These are phyloP conservation scores for Phytophthora syringae DNA, from an alignment of 352 stramenopile species.

Conservation along the genomic window DNA sequence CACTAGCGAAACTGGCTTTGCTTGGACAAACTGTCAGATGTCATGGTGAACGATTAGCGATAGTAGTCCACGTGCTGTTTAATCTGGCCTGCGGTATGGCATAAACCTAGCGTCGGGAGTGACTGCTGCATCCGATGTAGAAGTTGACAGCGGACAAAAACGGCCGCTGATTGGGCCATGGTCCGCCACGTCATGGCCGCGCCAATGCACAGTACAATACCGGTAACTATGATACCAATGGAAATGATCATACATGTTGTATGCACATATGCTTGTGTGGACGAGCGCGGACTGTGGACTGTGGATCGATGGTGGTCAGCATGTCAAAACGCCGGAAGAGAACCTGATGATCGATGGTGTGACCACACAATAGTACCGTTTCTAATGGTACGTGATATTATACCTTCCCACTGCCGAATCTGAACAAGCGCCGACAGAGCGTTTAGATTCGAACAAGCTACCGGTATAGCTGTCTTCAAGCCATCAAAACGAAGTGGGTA, in stretches of 20 bases:
- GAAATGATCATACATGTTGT: no score
- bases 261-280: no score
- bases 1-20: slow-evolving; percentile 5
- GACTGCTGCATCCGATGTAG: neutral
- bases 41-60: neutral
- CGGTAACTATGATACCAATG: no score
- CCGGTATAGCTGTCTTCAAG: no score
- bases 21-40: neutral
- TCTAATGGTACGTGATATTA: neutral
- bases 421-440: neutral
- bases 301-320: no score
- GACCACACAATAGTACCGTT: slow-evolving; percentile 6
- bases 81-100: neutral
- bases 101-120: slow-evolving; percentile 1
- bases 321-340: no score
- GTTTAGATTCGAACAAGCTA: no score
- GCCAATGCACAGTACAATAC: no score
- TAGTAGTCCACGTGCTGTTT: neutral
- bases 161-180: slow-evolving; percentile 29
- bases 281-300: no score
- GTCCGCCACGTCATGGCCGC: slow-evolving; percentile 8
- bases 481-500: no score
- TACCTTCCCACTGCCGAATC: neutral
- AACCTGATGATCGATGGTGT: no score
- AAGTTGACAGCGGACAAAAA: slow-evolving; percentile 34